A percentile compares a stretch with the other conserved stretches of the same genome.
phyloP scores from a whole-genome alignment of 2,329 filamentous ascomycete genomes.

The Cercospora sojina region DNA sequence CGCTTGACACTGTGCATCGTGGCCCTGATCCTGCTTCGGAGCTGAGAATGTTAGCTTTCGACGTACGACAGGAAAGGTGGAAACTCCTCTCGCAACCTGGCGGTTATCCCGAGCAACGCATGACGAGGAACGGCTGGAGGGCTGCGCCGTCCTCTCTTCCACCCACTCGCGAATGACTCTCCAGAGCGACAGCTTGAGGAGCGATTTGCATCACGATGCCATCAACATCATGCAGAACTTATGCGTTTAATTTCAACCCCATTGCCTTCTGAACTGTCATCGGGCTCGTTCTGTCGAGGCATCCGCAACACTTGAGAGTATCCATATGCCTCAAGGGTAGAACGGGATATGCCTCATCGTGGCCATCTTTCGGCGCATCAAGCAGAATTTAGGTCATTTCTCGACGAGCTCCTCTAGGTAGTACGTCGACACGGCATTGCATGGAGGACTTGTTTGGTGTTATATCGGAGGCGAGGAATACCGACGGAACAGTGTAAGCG shows the following conservation, averaged over 20 bases:
- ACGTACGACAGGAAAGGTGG: slow-evolving; percentile 30
- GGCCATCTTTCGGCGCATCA: background rate
- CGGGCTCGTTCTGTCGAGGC: background rate
- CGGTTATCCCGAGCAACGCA: slow-evolving; percentile 10
- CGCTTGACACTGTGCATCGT: slow-evolving; percentile 14
- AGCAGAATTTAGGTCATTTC: background rate
- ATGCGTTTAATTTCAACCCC: background rate
- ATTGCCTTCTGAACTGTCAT: background rate
- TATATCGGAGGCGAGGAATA: background rate
- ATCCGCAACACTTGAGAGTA: background rate
- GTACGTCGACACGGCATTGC: background rate
- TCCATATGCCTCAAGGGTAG: background rate
- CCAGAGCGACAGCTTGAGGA: background rate
- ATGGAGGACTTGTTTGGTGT: background rate
- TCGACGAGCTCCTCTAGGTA: background rate
- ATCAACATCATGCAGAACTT: background rate
- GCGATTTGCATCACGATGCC: background rate
- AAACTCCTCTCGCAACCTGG: slow-evolving; percentile 15
- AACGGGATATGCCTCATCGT: background rate
- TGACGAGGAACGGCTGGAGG: slow-evolving; percentile 23
- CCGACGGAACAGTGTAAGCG: background rate
- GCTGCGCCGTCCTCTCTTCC: slow-evolving; percentile 21
- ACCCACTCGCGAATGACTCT: slow-evolving; percentile 13
- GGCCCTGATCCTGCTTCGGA: slow-evolving; percentile 16
- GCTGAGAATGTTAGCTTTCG: slow-evolving; percentile 33